phyloP scores from a whole-genome alignment of 2,329 filamentous ascomycete species.

The Colletotrichum sojae region DNA sequence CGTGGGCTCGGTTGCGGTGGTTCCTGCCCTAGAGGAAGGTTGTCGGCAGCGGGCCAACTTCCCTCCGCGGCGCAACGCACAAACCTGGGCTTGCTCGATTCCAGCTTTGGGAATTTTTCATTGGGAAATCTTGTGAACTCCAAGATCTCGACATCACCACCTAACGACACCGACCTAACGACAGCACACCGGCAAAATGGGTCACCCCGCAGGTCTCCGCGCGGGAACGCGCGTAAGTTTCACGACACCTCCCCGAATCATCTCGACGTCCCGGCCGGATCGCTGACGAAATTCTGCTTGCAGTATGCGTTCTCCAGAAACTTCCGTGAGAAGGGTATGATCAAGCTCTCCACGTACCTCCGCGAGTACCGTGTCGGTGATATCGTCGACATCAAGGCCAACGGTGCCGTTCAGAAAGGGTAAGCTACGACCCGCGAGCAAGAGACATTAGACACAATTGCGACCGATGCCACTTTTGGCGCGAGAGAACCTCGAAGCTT shows the following conservation, averaged over 20 bases:
- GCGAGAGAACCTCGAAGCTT: not conserved
- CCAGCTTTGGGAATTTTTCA: slow-evolving; percentile 15
- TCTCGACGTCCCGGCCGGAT: slow-evolving; percentile 30
- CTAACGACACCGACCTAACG: slow-evolving; percentile 39
- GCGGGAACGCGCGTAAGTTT: slow-evolving; percentile 84
- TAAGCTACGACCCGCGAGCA: slow-evolving; percentile 63
- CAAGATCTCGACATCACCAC: slow-evolving; percentile 30
- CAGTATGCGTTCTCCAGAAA: slow-evolving; percentile 93
- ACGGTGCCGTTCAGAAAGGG: slow-evolving; percentile 99
- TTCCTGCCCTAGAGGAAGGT: not conserved
- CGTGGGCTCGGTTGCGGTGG: not conserved
- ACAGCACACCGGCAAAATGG: slow-evolving; percentile 72
- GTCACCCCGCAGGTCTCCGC: slow-evolving; percentile 90
- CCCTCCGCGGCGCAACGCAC: not conserved
- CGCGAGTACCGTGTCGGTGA: slow-evolving; percentile 98
- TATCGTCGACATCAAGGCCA: slow-evolving; percentile 98
- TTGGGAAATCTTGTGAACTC: slow-evolving; percentile 21
- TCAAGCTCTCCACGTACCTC: slow-evolving; percentile 94
- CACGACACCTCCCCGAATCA: slow-evolving; percentile 37
- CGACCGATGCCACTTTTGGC: slow-evolving; percentile 9
- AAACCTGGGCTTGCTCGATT: slow-evolving; percentile 10
- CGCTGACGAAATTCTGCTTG: slow-evolving; percentile 50
- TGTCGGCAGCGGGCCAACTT: slow-evolving; percentile 12
- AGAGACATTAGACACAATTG: slow-evolving; percentile 13
- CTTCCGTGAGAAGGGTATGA: slow-evolving; percentile 97